phyloP scores from a whole-genome alignment of 2,329 filamentous ascomycete species.

The Ceratocystis ficicola region DNA sequence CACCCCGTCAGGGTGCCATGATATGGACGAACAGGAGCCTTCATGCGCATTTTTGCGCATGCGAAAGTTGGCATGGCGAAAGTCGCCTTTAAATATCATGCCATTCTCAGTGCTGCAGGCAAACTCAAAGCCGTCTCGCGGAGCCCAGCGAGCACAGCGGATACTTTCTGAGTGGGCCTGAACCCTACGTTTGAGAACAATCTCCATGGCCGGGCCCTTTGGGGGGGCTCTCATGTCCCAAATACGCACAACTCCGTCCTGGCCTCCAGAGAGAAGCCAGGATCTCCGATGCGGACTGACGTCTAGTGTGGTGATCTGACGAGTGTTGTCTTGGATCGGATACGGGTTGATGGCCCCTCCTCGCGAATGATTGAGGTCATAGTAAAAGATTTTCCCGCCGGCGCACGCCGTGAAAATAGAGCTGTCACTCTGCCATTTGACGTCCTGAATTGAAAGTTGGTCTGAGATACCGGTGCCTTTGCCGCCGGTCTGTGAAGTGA shows the following conservation, averaged over 20 bases:
- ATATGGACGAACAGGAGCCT: constrained; percentile 46
- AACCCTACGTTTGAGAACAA: constrained; percentile 39
- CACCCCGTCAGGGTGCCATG: constrained; percentile 57
- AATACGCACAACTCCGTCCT: constrained; percentile 50
- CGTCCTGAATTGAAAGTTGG: constrained; percentile 51
- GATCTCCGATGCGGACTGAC: constrained; percentile 48
- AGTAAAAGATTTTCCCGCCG: constrained; percentile 53
- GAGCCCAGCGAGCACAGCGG: constrained; percentile 53
- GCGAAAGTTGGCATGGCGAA: constrained; percentile 43
- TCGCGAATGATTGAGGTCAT: constrained; percentile 44
- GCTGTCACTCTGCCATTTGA: constrained; percentile 45
- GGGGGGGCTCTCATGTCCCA: constrained; percentile 45
- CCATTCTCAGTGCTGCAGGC: constrained; percentile 53
- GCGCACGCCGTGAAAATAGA: constrained; percentile 51
- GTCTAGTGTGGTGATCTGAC: constrained; percentile 52
- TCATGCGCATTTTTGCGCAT: constrained; percentile 51
- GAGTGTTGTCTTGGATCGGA: constrained; percentile 48
- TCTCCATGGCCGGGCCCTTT: constrained; percentile 36
- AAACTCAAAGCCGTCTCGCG: constrained; percentile 48
- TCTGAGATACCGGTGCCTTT: constrained; percentile 33
- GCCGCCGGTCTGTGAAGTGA: constrained; percentile 38
- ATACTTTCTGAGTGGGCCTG: constrained; percentile 44
- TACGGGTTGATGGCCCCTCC: constrained; percentile 37
- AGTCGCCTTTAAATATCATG: constrained; percentile 52
- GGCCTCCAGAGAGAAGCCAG: constrained; percentile 49